A percentile compares a stretch with the other conserved stretches of the same genome.
Conservation (phyloP, 1,139 yeast genomes). For the Magnusiomyces paraingens region DNA sequence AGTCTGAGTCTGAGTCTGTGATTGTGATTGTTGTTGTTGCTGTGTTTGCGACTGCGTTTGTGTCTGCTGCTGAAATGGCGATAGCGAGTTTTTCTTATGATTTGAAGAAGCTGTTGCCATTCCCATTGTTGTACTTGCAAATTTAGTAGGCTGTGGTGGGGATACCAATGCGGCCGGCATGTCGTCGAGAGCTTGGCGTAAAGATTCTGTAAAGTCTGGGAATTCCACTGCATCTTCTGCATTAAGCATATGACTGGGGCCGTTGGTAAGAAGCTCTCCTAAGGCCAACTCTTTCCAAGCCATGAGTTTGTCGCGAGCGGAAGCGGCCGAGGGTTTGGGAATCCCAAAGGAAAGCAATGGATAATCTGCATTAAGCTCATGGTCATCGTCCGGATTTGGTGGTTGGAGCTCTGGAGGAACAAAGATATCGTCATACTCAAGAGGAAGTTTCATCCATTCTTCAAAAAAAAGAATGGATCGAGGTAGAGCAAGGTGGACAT, state of each 20-base stretch:
- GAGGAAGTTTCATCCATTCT: constrained; percentile 32
- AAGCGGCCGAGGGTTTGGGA: constrained; percentile 19
- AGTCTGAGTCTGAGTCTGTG: no score
- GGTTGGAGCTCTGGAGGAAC: constrained; percentile 32
- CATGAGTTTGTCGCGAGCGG: constrained; percentile 20
- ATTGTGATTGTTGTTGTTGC: no score
- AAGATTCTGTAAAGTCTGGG: constrained; percentile 5
- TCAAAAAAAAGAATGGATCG: constrained; percentile 29
- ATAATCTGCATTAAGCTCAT: constrained; percentile 29
- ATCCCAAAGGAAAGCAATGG: background rate
- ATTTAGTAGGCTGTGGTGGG: no score
- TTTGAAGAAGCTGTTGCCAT: no score
- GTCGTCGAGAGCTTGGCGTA: background rate
- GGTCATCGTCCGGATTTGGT: constrained; percentile 32
- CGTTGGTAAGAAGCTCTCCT: constrained; percentile 22
- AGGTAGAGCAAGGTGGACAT: constrained; percentile 30
- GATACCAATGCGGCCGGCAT: no score
- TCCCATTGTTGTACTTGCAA: no score
- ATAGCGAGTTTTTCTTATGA: no score
- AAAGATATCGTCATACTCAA: constrained; percentile 32
- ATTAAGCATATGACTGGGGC: constrained; percentile 19
- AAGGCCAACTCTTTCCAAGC: constrained; percentile 35
- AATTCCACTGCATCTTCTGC: constrained; percentile 10
- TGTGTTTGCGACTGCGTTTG: no score
- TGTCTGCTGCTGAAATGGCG: no score